Percentiles rank a stretch among this genome's conserved stretches.
phyloP scores from a whole-genome alignment of 495 filamentous ascomycete species.

The Penicillium goetzii region DNA sequence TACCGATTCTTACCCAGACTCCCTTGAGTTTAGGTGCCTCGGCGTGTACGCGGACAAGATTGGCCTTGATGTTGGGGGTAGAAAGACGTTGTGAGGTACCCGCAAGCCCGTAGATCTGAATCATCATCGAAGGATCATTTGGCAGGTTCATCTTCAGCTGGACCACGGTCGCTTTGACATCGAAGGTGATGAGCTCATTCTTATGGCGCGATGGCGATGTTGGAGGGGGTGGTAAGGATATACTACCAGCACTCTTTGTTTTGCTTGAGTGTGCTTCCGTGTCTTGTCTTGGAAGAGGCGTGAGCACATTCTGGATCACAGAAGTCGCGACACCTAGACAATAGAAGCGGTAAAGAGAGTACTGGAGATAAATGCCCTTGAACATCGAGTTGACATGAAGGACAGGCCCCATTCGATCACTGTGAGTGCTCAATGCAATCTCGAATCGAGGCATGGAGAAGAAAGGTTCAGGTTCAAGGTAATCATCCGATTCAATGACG shows the following conservation, averaged over 20 bases:
- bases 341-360: slow-evolving; percentile 94
- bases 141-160: slow-evolving; percentile 91
- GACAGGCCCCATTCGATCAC: slow-evolving; percentile 81
- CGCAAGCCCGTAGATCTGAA: slow-evolving; percentile 81
- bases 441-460: slow-evolving; percentile 85
- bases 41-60: slow-evolving; percentile 79
- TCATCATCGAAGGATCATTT: slow-evolving; percentile 82
- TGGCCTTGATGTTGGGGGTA: slow-evolving; percentile 74
- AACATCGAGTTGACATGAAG: slow-evolving; percentile 84
- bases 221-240: slow-evolving; percentile 36
- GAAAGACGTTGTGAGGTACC: slow-evolving; percentile 84
- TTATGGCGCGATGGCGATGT: slow-evolving; percentile 36
- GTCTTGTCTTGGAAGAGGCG: slow-evolving; percentile 41
- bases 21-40: slow-evolving; percentile 78
- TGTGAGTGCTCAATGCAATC: slow-evolving; percentile 79
- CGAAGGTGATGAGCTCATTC: slow-evolving; percentile 75
- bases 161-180: slow-evolving; percentile 75
- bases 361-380: slow-evolving; percentile 78
- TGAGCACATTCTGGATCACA: slow-evolving; percentile 76
- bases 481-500: slow-evolving; percentile 83
- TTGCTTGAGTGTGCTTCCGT: slow-evolving; percentile 17
- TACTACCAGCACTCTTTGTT: slow-evolving; percentile 19
- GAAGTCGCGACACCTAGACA: slow-evolving; percentile 80
- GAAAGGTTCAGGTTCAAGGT: slow-evolving; percentile 83
- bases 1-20: slow-evolving; percentile 84